Base-by-base conservation (phyloP, 2,329 filamentous ascomycete genomes). In the Aspergillus ibericus region DNA sequence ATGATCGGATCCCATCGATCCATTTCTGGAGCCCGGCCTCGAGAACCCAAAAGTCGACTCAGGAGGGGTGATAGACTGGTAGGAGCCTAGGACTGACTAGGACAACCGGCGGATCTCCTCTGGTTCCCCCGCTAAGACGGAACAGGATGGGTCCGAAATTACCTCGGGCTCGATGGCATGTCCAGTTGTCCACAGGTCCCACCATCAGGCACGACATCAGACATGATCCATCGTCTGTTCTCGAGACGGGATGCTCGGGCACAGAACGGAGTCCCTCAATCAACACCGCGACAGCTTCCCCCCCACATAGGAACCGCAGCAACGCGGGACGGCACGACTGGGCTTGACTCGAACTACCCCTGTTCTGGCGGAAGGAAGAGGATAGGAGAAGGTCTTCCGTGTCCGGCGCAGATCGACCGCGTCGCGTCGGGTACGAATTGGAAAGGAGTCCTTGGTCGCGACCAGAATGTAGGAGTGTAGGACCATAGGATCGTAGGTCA, bases 251-350 rank as follows among this genome's bases (percentile, higher is more conserved):
- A 53, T 53, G n/a, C 40, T 29, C 36, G 27, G 50, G 20, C 12
- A 40, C 32, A 22, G 49, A 5, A 10, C 40, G 40, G 18, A 15
- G 44, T 48, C 15, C n/a, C 16, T 42, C 38, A 42, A 36, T 8
- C 29, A 34, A 20, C 40, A 53, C 51, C 12, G 27, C 38, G 51
- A 44, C 51, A 44, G 22, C 16, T 44, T 20, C 16, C 16, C 36
- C 50, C 55, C 48, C 44, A 49, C 52, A 20, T 27, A 35, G 56
- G 47, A 46, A 40, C 47, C 51, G 46, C 53, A 62, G 50, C 56
- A 59, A 61, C 44, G 29, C 54, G 61, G 59, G 53, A 61, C 61
- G 61, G 61, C 55, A 59, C 53, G 40, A 56, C 40, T 20, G 18
- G 44, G 5, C 44, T 32, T 46, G 27, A 44, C 36, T 25, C 22